These are phyloP conservation scores for Lonicera japonica DNA, from an alignment of 129 eudicot species.

Conservation along the genomic window DNA sequence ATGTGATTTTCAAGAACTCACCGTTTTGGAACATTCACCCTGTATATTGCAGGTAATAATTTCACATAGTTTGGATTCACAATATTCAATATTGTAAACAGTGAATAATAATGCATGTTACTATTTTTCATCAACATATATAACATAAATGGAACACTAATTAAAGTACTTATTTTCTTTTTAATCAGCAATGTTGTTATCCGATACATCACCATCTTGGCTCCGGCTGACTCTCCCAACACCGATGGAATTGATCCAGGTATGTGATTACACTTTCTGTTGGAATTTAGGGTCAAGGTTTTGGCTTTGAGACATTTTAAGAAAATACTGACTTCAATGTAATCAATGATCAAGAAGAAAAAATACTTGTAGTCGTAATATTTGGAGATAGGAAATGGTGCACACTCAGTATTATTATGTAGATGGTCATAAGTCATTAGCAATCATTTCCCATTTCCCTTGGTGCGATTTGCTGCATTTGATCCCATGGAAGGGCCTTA, in stretches of 20 bases:
- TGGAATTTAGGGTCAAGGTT: no score
- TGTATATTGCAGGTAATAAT: conserved; percentile 83
- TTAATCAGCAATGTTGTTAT: conserved; percentile 76
- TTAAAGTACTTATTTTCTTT: background rate
- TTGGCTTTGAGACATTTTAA: no score
- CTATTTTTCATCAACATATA: no score
- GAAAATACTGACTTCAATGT: no score
- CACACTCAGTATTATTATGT: background rate
- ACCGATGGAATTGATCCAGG: conserved; percentile 99
- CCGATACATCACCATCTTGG: conserved; percentile 76
- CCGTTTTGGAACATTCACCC: conserved; percentile 99
- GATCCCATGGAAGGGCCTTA: no score
- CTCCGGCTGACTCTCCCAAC: conserved; percentile 87
- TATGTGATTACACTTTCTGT: conserved; percentile 12
- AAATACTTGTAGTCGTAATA: no score
- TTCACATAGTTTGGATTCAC: background rate
- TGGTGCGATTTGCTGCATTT: no score
- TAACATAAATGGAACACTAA: no score
- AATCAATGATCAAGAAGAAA: no score
- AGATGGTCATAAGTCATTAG: background rate
- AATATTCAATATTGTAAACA: no score
- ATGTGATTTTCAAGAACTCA: conserved; percentile 84
- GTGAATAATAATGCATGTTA: background rate
- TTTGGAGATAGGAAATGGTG: background rate
- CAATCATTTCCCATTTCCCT: no score